A percentile compares a stretch with the other conserved stretches of the same genome.
Conservation (phyloP, 495 filamentous ascomycete species). For the Penicillium cataractarum region DNA sequence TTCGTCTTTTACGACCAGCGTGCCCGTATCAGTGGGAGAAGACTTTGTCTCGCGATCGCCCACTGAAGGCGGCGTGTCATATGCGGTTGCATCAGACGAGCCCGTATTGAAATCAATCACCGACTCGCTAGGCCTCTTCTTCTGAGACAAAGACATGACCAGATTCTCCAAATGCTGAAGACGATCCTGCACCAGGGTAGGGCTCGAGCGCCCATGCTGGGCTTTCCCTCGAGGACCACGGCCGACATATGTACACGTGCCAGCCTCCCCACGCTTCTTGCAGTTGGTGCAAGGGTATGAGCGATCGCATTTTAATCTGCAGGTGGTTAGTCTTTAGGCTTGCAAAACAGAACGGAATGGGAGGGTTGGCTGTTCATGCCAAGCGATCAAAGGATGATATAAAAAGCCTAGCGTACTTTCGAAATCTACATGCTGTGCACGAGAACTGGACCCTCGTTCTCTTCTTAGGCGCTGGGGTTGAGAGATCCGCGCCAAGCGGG, state of each 20-base stretch:
- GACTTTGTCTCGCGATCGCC: constrained; percentile 65
- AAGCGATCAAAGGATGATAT: background rate
- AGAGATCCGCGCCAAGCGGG: constrained; percentile 18
- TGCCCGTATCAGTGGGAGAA: constrained; percentile 49
- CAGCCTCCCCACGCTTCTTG: constrained; percentile 47
- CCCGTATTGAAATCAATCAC: constrained; percentile 17
- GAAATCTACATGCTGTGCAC: constrained; percentile 54
- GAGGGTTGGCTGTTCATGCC: background rate
- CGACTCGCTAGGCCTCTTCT: constrained; percentile 30
- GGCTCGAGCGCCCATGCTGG: constrained; percentile 37
- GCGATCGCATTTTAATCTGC: constrained; percentile 57
- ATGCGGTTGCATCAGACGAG: background rate
- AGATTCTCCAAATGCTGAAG: constrained; percentile 57
- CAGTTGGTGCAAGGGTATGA: constrained; percentile 55
- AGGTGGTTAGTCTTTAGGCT: background rate
- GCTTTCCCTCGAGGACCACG: constrained; percentile 40
- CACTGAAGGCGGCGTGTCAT: constrained; percentile 53
- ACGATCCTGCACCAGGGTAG: constrained; percentile 49
- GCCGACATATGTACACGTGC: constrained; percentile 47
- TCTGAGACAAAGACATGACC: constrained; percentile 50
- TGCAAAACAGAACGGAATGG: background rate
- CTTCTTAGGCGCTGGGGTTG: constrained; percentile 38
- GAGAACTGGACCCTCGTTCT: constrained; percentile 57
- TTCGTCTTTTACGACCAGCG: constrained; percentile 65
- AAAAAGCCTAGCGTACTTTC: constrained; percentile 44